Evolutionary conservation across 345 rosid species (phyloP).

Genomic region (Syzygium aqueum): DNA sequence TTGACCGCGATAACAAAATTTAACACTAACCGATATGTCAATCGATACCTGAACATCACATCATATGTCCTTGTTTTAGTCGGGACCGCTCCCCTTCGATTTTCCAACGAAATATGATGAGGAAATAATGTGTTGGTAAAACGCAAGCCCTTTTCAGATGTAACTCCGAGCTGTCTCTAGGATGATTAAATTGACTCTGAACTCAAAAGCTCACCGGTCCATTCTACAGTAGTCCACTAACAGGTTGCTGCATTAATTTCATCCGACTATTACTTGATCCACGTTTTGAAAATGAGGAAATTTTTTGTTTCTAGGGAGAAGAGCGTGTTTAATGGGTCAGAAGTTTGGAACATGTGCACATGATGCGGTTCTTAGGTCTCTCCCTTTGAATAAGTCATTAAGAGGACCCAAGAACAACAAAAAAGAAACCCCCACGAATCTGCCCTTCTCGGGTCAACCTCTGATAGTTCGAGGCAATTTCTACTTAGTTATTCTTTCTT

Average conservation of each 20-base stretch:
- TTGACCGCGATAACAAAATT: neutral
- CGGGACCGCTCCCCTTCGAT: neutral
- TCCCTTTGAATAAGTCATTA: neutral
- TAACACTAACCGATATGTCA: neutral
- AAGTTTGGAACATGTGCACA: neutral
- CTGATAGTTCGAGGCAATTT: too few species aligned
- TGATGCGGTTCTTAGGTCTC: neutral
- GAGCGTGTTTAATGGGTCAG: neutral
- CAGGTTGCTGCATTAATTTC: neutral
- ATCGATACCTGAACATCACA: neutral
- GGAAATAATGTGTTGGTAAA: neutral
- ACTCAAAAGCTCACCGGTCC: neutral
- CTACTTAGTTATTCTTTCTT: too few species aligned
- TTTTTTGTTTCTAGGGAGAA: neutral
- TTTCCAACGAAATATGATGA: neutral
- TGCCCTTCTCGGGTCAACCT: too few species aligned
- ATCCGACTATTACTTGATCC: neutral
- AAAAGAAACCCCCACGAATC: too few species aligned
- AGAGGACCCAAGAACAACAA: neutral
- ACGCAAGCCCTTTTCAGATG: neutral
- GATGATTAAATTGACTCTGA: neutral
- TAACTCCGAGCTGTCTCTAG: neutral
- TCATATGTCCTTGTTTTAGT: neutral
- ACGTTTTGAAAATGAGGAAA: neutral
- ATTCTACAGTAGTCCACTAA: neutral